Evolutionary conservation across 2,329 filamentous ascomycete species (phyloP).

Genomic region (Massarina eburnea): DNA sequence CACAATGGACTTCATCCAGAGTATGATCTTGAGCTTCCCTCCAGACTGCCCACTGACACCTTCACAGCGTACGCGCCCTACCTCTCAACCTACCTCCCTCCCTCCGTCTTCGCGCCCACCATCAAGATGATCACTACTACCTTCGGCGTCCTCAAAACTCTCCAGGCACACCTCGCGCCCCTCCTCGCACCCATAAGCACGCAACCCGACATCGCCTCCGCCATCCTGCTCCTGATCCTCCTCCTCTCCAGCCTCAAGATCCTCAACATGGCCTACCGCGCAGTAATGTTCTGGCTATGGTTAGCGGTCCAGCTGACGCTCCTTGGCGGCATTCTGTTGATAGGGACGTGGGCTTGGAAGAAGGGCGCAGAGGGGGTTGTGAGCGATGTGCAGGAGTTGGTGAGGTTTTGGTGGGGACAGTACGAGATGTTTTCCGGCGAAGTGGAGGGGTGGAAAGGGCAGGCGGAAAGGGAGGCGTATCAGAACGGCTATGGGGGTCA

Average conservation of each 20-base stretch:
- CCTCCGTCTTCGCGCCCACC: slow-evolving; percentile 33
- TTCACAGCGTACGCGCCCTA: slow-evolving; percentile 35
- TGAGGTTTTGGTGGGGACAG: slow-evolving; percentile 41
- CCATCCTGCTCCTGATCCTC: slow-evolving; percentile 60
- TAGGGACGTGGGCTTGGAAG: slow-evolving; percentile 59
- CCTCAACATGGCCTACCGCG: slow-evolving; percentile 67
- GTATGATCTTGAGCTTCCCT: slow-evolving; percentile 8
- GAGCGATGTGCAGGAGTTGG: slow-evolving; percentile 54
- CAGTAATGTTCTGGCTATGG: slow-evolving; percentile 77
- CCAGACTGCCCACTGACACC: slow-evolving; percentile 10
- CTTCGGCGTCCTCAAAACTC: slow-evolving; percentile 30
- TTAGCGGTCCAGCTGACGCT: slow-evolving; percentile 64
- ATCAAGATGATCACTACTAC: slow-evolving; percentile 30
- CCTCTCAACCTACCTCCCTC: slow-evolving; percentile 34
- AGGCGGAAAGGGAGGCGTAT: slow-evolving; percentile 28
- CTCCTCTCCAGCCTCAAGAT: slow-evolving; percentile 67
- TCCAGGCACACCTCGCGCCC: slow-evolving; percentile 32
- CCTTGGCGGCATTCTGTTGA: slow-evolving; percentile 61
- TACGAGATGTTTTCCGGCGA: slow-evolving; percentile 31
- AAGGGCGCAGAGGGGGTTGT: slow-evolving; percentile 67
- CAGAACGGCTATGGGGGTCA: neutral
- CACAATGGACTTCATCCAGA: slow-evolving; percentile 36
- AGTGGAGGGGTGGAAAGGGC: slow-evolving; percentile 20
- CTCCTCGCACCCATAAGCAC: slow-evolving; percentile 30
- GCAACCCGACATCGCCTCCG: slow-evolving; percentile 51